Evolutionary conservation across 2,329 filamentous ascomycete genomes (phyloP), one percentile per base, ranked within the genome.

Genomic region (Leptographium flavum): DNA sequence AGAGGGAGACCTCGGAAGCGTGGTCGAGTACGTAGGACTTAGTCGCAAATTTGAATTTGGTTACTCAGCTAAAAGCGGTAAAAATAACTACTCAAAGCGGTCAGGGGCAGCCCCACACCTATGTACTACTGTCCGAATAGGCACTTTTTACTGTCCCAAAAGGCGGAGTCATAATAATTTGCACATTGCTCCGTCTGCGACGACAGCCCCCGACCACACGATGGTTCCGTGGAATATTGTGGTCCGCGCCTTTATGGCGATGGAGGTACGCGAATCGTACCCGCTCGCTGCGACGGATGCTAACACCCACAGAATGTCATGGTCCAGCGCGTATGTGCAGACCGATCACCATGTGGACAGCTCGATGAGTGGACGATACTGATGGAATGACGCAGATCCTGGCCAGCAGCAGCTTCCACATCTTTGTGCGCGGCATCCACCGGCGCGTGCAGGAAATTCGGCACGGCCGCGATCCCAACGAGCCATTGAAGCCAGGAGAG

Each of bases 341-440:
- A 13, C 19, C 32, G 31, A 17, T 7, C 14, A 33, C 15, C 17
- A 17, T 22, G 7, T 33, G 33, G 11, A 36, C 11, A 36, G 6
- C n/a, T 5, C 14, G 3, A 5, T 30, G 17, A 19, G 5, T n/a
- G 30, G 10, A 30, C 17, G 21, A 8, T 4, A 45, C 2, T 1
- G 8, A 4, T 19, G 22, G 1, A 4, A 21, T 21, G n/a, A n/a
- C n/a, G 1, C 49, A 72, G 67, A 68, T 75, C 45, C 67, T 76
- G 15, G 61, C 63, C 22, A 70, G 64, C 15, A 71, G 70, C 1
- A 59, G 61, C 9, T 76, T 74, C 54, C 71, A 75, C 49, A 65
- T 65, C 49, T 64, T 63, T 4, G 72, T 76, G 33, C 67, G 68
- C 8, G 62, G 65, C n/a, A 69, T 76, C 30, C 71, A 76, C 47